Evolutionary conservation across 805 yeast species (phyloP).

Genomic region (Zygoascus tannicola): DNA sequence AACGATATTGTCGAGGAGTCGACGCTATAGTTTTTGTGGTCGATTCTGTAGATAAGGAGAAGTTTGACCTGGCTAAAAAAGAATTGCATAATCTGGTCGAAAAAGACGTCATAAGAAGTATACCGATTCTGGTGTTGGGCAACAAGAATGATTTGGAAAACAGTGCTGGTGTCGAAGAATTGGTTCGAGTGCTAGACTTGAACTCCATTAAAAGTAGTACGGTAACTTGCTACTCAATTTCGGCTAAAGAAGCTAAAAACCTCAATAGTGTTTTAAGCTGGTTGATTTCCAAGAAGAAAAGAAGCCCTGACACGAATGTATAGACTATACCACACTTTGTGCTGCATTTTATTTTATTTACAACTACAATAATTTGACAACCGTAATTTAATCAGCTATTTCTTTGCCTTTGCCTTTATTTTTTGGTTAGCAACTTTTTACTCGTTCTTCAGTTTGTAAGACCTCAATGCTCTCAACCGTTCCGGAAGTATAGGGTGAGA

Average conservation of each 20-base stretch:
- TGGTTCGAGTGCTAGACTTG: slow-evolving; percentile 26
- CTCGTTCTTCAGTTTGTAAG: slow-evolving; percentile 9
- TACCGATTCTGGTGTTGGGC: slow-evolving; percentile 30
- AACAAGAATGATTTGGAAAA: slow-evolving; percentile 29
- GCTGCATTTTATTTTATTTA: no score
- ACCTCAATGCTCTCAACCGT: slow-evolving; percentile 64
- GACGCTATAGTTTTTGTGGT: slow-evolving; percentile 30
- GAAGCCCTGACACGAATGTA: background rate
- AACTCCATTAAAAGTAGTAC: slow-evolving; percentile 26
- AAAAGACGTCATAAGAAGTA: slow-evolving; percentile 24
- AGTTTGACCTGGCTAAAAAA: slow-evolving; percentile 24
- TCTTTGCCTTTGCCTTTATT: background rate
- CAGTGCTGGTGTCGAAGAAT: slow-evolving; percentile 26
- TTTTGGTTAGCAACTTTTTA: background rate
- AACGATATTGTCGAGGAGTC: slow-evolving; percentile 31
- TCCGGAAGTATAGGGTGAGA: slow-evolving; percentile 90
- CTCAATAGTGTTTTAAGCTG: slow-evolving; percentile 29
- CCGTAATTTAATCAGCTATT: background rate
- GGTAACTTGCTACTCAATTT: slow-evolving; percentile 29
- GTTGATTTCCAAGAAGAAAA: slow-evolving; percentile 22
- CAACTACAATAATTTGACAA: no score
- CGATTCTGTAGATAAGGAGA: slow-evolving; percentile 28
- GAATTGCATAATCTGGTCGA: slow-evolving; percentile 27
- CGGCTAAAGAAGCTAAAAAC: slow-evolving; percentile 29
- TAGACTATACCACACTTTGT: no score